Base-by-base conservation (phyloP, 768 basidiomycete genomes). In the Tylopilus subfusipes region DNA sequence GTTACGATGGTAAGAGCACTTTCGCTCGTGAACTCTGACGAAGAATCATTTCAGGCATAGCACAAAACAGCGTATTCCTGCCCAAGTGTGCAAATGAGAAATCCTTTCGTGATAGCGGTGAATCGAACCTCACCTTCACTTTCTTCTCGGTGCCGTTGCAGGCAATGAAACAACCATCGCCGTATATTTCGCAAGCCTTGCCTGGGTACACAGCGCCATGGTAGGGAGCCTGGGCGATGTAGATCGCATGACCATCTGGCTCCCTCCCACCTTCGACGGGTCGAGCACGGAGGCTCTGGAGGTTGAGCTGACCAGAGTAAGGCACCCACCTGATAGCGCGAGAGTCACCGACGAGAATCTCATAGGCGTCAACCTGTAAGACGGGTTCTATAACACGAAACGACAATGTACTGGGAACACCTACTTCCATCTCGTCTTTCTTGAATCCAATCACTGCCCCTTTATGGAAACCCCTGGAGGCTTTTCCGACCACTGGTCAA, bases 211-310 rank as follows among this genome's bases (percentile, higher is more conserved):
- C 73, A 10, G 75, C 77, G 21, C 71, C 73, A 13, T 80, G 71
- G 70, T 84, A 65, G 12, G 74, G 72, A 4, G 84, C 87, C 61
- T 82, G 78, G 6, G 79, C 82, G 52, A 90, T 73, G 67, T 79
- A 88, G 18, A 88, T 72, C 8, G 73, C 75, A 2, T 76, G 73
- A n/a, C 85, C 85, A 53, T 84, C 76, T 14, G 75, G 72, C 64
- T 90, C 88, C 27, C 68, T 73, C 3, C 88, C 88, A 46, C 83
- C 88, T 55, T 88, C 85, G 33, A 90, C 84, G 1, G 85, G 85
- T 5, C 56, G 68, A 44, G 69, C 69, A 44, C 78, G 72, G 30
- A 87, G 77, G 34, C 60, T 52, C 1, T 63, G 42, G 31, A 81
- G 53, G 49, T 82, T 73, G 53, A 88, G 57, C 7, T 63, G 67